Evolutionary conservation across 768 basidiomycete species (phyloP), one percentile per base, ranked within the genome.

Genomic region (Lactarius hatsudake): DNA sequence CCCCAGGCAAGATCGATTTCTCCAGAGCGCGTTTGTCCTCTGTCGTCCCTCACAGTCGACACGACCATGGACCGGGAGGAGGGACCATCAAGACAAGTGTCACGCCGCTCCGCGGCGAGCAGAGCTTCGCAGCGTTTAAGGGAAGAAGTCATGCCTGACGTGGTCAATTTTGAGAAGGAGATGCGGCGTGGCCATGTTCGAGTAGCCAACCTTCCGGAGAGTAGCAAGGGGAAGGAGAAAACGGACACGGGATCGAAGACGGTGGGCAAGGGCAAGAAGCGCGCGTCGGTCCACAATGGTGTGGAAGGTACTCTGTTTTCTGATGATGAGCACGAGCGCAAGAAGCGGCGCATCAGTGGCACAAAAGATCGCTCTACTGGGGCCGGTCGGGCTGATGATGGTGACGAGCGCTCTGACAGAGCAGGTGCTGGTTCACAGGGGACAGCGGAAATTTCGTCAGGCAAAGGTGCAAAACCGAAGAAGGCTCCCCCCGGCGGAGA

Each of bases 91-190:
- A 68, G 75, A n/a, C 69, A 72, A 57, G 62, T 67, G n/a, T 72
- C 75, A 38, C 70, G 57, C 75, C 87, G 81, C 71, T 80, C 77
- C 70, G 94, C 81, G 73, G 85, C 79, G 67, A 87, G 73, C 76
- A 84, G 78, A 62, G 86, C 85, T 10, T 79, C 75, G 4, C 76
- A 78, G 59, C 78, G 78, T 51, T 71, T 86, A 58, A 79, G 78
- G 54, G 78, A 83, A 9, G 78, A 79, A 61, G 79, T 94, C 64
- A 93, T 94, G 87, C 92, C 92, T 0, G 93, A 94, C 70, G 80
- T 92, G 3, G 70, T 87, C 48, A 83, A 80, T 64, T 94, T 82
- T 72, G 85, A 93, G 74, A 83, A 83, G 71, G 87, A 94, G 78
- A 80, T 84, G 79, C 84, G 83, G 70, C 70, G 71, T 2, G 77